These are phyloP conservation scores for Naematelia encephala DNA, from an alignment of 768 basidiomycete genomes.

Conservation along the genomic window DNA sequence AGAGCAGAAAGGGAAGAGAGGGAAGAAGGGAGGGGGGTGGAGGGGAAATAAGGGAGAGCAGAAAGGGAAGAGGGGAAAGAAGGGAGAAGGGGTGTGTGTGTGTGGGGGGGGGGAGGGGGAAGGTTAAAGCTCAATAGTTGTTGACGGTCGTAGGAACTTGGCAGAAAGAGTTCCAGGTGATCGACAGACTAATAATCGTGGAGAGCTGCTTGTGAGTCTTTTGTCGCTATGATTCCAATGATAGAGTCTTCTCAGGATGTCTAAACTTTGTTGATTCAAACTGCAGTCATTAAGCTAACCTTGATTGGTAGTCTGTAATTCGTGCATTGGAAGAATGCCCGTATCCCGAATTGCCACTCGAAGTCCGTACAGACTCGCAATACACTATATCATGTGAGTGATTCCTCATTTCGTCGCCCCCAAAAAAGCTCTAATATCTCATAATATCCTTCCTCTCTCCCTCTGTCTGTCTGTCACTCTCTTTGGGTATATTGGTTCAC, in stretches of 20 bases:
- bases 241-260: too few relatives aligned
- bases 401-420: neutral
- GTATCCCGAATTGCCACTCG: conserved; percentile 55
- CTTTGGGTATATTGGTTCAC: neutral
- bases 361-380: conserved; percentile 80
- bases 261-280: too few relatives aligned
- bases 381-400: conserved; percentile 73
- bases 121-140: neutral
- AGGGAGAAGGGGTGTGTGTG: neutral
- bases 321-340: conserved; percentile 74
- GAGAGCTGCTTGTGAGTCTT: conserved; percentile 72
- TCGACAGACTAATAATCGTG: conserved; percentile 56
- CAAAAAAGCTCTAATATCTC: too few relatives aligned
- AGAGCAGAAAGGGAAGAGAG: too few relatives aligned
- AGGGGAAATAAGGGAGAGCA: neutral
- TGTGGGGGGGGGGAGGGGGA: too few relatives aligned
- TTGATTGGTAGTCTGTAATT: conserved; percentile 65
- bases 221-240: neutral
- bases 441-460: neutral
- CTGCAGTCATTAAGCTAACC: neutral
- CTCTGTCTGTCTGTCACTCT: neutral
- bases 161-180: conserved; percentile 57
- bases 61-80: neutral
- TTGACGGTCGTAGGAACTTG: conserved; percentile 61
- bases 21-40: too few relatives aligned